Conservation (phyloP, 345 rosid genomes). For the Linum usitatissimum region DNA sequence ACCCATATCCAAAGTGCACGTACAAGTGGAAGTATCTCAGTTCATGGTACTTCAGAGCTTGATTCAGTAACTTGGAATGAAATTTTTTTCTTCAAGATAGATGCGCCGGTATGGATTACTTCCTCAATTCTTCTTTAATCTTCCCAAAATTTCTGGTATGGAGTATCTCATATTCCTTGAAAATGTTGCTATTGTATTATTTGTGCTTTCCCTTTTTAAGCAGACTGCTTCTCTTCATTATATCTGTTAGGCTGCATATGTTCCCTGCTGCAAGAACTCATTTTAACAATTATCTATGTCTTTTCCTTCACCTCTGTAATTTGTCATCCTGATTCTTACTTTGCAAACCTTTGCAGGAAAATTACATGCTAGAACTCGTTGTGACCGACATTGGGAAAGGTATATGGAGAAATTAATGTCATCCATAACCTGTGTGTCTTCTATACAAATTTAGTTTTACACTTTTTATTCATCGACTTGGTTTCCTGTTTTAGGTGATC, state of each 20-base stretch:
- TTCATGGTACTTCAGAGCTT: constrained; percentile 33
- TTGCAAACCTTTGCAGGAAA: constrained; percentile 40
- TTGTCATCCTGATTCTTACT: constrained; percentile 7
- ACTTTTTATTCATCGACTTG: constrained; percentile 1
- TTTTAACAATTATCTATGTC: neutral
- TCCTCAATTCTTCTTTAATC: neutral
- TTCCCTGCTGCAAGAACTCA: neutral
- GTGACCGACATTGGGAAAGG: constrained; percentile 73
- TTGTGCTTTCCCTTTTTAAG: too few relatives aligned
- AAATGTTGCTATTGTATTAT: too few relatives aligned
- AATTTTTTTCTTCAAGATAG: constrained; percentile 80
- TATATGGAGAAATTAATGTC: constrained; percentile 11
- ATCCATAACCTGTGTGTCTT: too few relatives aligned
- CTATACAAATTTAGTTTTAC: neutral
- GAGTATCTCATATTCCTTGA: neutral
- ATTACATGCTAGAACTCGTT: constrained; percentile 46
- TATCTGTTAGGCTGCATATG: neutral
- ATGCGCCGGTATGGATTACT: constrained; percentile 42
- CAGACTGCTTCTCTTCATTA: neutral
- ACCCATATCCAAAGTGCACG: constrained; percentile 77
- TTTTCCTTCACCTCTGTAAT: too few relatives aligned
- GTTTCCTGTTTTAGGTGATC: constrained; percentile 40
- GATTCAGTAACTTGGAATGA: constrained; percentile 72
- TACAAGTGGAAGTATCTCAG: constrained; percentile 61
- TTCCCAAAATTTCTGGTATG: neutral